Conservation (phyloP, 345 rosid genomes). For the Toxicodendron radicans region DNA sequence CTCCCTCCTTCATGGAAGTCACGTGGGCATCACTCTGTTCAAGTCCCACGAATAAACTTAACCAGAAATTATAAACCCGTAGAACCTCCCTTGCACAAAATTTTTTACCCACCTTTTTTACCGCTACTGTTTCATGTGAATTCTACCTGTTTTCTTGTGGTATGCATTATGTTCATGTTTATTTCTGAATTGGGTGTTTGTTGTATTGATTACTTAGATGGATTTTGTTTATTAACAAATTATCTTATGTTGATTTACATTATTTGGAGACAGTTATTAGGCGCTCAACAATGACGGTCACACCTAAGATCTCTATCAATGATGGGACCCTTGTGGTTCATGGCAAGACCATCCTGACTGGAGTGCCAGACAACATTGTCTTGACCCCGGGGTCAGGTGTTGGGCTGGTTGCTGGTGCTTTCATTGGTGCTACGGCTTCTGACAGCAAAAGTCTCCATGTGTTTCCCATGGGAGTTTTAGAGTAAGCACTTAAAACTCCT, state of each 20-base stretch:
- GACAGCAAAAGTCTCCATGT: slow-evolving; percentile 89
- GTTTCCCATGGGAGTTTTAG: slow-evolving; percentile 78
- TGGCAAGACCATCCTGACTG: slow-evolving; percentile 84
- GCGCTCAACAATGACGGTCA: slow-evolving; percentile 71
- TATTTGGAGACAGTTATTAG: slow-evolving; percentile 16
- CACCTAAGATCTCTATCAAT: slow-evolving; percentile 66
- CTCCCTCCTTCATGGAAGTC: slow-evolving; percentile 23
- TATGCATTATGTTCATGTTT: background rate
- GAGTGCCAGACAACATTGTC: slow-evolving; percentile 79
- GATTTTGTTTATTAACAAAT: background rate
- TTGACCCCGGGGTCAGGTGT: slow-evolving; percentile 68
- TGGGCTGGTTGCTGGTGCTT: slow-evolving; percentile 72
- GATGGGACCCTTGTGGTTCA: slow-evolving; percentile 87
- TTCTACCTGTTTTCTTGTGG: background rate
- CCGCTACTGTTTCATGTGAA: background rate
- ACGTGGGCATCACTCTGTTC: slow-evolving; percentile 4
- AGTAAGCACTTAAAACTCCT: slow-evolving; percentile 43
- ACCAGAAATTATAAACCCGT: slow-evolving; percentile 14
- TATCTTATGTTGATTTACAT: background rate
- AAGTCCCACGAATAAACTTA: slow-evolving; percentile 12
- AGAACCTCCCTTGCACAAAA: background rate
- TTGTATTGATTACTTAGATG: background rate
- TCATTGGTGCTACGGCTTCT: slow-evolving; percentile 81
- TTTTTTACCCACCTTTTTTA: background rate
- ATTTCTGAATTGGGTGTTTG: background rate